Evolutionary conservation across 176 grass and related monocot genomes (phyloP), one percentile per base, ranked within the genome.

Genomic region (Aechmea fasciata): DNA sequence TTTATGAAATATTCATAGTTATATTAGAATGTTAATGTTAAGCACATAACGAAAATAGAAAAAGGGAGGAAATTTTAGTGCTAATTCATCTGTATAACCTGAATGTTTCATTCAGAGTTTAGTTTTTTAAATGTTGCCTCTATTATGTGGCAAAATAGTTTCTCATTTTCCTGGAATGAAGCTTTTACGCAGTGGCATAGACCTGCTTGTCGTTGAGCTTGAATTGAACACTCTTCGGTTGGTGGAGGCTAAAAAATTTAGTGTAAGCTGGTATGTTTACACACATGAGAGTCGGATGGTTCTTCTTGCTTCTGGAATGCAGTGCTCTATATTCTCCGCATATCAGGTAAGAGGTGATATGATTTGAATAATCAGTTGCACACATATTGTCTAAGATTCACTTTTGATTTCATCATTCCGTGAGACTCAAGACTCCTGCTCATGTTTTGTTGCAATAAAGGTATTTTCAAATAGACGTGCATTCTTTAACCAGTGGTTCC

Each of bases 301-400:
- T 75, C 86, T 97, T 87, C 89, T 92, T 82, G 86, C 94, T 63
- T 92, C 86, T 83, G 89, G 89, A 71, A 97, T 92, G 89, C 94
- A 97, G 82, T 92, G 88, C 79, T 85, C 79, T 0, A 63, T 78
- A 50, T 92, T 92, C 76, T 85, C 82, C 66, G 85, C 83, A 66
- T 97, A 87, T 82, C 94, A 97, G 89, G 94, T 92, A 86, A 84
- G 65, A 66, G 1, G 64, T 61, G 10, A 61, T 61, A 1, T 22
- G 55, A 19, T 61, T 57, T 61, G 55, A 22, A 61, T 61, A n/a
- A 61, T 61, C 17, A 61, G 15, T 15, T 61, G 15, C 55, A 22
- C 1, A 2, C 20, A 7, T 61, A 19, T 18, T 61, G 20, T 41
- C 9, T 19, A 2, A 59, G 19, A 59, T 59, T 59, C 54, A 59